phyloP scores from a whole-genome alignment of 2,329 filamentous ascomycete species.

The Lasiodiplodia gonubiensis region DNA sequence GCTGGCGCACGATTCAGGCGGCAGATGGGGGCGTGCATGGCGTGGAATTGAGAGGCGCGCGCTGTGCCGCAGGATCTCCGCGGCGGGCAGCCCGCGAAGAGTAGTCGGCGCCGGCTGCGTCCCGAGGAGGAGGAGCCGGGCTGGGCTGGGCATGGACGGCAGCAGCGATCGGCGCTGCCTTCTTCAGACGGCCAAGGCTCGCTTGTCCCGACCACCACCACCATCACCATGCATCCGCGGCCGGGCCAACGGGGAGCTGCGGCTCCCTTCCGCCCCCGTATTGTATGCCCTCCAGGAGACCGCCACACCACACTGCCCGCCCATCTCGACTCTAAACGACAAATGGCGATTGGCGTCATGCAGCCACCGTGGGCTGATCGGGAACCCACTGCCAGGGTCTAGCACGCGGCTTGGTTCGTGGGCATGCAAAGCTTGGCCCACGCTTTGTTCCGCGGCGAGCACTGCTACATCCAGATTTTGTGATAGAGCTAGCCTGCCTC shows the following conservation, averaged over 20 bases:
- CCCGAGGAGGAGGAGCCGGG: neutral
- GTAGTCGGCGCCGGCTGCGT: neutral
- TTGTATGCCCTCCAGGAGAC: neutral
- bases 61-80: constrained; percentile 2
- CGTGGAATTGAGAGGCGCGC: neutral
- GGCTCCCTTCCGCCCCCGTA: constrained; percentile 6
- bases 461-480: neutral
- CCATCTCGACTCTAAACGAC: neutral
- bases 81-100: neutral
- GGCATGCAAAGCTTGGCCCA: constrained; percentile 5
- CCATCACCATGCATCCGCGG: neutral
- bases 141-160: neutral
- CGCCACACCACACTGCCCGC: neutral
- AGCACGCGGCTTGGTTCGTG: constrained; percentile 16
- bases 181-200: constrained; percentile 2
- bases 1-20: constrained; percentile 12
- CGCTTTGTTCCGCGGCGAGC: constrained; percentile 2
- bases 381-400: constrained; percentile 15
- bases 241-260: constrained; percentile 14
- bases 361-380: constrained; percentile 9
- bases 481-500: constrained; percentile 21
- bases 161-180: neutral
- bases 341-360: constrained; percentile 10
- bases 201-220: neutral
- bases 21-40: neutral